A percentile compares a stretch with the other conserved stretches of the same genome.
phyloP scores from a whole-genome alignment of 176 grass and related monocot genomes.

The Poa annua region DNA sequence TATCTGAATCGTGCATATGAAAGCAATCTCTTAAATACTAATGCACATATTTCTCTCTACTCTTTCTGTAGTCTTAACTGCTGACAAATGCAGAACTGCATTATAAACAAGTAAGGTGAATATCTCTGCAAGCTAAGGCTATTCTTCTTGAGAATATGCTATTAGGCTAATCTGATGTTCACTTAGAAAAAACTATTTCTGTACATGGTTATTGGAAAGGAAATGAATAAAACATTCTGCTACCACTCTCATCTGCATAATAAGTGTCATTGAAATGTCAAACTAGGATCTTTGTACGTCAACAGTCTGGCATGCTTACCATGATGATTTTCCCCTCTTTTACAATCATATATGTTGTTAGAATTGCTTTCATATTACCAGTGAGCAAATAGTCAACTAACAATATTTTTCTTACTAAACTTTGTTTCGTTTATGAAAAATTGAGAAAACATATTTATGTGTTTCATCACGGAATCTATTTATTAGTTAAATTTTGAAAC shows the following conservation, averaged over 20 bases:
- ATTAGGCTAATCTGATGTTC: neutral
- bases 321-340: neutral
- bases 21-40: neutral
- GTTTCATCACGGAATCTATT: neutral
- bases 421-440: neutral
- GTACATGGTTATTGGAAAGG: neutral
- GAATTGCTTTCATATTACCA: neutral
- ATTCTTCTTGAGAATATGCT: neutral
- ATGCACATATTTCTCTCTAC: neutral
- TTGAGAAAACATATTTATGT: neutral
- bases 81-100: neutral
- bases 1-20: slow-evolving; percentile 30
- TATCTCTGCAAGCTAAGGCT: neutral
- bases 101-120: neutral
- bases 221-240: neutral
- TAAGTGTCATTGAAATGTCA: neutral
- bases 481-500: neutral
- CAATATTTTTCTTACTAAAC: neutral
- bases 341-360: neutral
- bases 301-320: neutral
- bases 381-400: neutral
- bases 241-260: neutral
- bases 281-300: neutral
- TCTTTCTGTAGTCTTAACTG: slow-evolving; percentile 5
- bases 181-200: neutral